Evolutionary conservation across 116 monocot genomes (phyloP).

Genomic region (Phalaenopsis hybrid): DNA sequence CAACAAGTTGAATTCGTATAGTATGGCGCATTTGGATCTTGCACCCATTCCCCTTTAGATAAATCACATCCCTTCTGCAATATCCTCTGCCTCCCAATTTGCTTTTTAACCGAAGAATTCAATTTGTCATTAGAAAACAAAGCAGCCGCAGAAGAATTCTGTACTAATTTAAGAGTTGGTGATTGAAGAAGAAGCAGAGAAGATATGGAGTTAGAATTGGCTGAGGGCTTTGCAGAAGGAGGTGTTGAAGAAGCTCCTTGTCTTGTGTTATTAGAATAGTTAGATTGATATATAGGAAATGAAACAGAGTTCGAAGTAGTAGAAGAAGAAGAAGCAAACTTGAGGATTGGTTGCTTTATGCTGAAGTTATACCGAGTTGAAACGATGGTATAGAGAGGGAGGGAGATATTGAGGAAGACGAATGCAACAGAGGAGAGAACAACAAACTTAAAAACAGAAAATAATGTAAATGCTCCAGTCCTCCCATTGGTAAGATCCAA

Average conservation of each 20-base stretch:
- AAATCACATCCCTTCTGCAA: conserved; percentile 16
- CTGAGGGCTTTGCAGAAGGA: too few species aligned
- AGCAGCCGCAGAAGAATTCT: neutral
- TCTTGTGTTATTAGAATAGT: too few species aligned
- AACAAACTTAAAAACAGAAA: neutral
- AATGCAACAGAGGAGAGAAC: neutral
- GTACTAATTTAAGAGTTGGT: neutral
- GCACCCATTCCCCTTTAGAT: conserved; percentile 33
- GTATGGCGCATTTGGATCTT: conserved; percentile 26
- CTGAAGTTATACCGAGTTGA: neutral
- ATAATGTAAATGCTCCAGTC: neutral
- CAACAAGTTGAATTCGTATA: conserved; percentile 41
- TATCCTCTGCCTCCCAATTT: neutral
- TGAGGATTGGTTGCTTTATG: neutral
- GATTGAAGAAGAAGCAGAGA: too few species aligned
- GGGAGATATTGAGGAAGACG: neutral
- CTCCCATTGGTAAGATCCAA: too few species aligned
- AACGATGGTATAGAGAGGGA: neutral
- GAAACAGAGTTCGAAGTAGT: neutral
- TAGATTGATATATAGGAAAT: too few species aligned
- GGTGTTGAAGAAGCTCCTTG: too few species aligned
- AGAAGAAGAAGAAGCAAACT: neutral
- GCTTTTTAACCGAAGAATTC: neutral
- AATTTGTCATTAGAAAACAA: too few species aligned
- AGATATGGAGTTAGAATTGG: too few species aligned